Conservation (phyloP, 2,329 filamentous ascomycete species). For the Fusarium nurragi region DNA sequence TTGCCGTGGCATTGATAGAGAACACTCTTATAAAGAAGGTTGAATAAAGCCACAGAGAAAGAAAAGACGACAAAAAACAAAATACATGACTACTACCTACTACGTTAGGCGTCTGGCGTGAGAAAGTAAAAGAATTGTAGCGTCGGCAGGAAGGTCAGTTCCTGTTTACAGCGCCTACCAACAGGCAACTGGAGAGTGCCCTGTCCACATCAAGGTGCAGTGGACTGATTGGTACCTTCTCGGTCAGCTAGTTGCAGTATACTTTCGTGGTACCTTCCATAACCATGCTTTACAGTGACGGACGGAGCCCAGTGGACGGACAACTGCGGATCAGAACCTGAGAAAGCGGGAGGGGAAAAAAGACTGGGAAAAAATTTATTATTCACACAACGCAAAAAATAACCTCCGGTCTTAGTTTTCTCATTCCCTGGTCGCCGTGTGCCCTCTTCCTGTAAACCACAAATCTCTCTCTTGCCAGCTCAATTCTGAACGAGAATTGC, state of each 20-base stretch:
- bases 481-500: slow-evolving; percentile 46
- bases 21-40: too few species aligned
- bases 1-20: background rate
- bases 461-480: slow-evolving; percentile 40
- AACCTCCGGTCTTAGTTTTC: slow-evolving; percentile 47
- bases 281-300: background rate
- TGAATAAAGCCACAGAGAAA: background rate
- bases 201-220: slow-evolving; percentile 4
- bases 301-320: background rate
- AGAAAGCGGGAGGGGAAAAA: slow-evolving; percentile 42
- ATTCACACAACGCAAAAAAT: slow-evolving; percentile 54
- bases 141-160: too few species aligned
- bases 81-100: background rate
- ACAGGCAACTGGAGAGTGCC: background rate
- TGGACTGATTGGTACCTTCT: slow-evolving; percentile 28
- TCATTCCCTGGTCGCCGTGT: slow-evolving; percentile 40
- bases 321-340: slow-evolving; percentile 19
- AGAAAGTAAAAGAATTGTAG: background rate
- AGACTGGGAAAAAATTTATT: slow-evolving; percentile 54
- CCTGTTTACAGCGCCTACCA: too few species aligned
- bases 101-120: background rate
- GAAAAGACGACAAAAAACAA: background rate
- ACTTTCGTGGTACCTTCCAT: slow-evolving; percentile 19
- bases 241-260: slow-evolving; percentile 30
- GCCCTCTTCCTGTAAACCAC: slow-evolving; percentile 45